Base-by-base conservation (phyloP, 176 grass and related monocot species). In the Oryza punctata region DNA sequence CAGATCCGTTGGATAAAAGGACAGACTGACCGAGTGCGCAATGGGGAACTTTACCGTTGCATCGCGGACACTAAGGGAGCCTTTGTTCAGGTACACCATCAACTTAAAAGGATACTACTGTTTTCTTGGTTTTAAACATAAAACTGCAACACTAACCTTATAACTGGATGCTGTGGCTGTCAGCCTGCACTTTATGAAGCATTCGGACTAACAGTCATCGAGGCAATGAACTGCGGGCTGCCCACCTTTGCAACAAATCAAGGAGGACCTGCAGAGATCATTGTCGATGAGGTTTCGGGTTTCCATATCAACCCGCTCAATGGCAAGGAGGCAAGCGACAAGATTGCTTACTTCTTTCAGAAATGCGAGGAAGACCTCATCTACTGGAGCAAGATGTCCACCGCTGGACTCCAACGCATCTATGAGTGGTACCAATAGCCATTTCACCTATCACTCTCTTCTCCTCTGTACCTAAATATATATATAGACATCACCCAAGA, bases 111-210 rank as follows among this genome's bases (percentile, higher is more conserved):
- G 50, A 54, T 54, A 47, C 16, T 54, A 54, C 7, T 57, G 3
- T 57, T 57, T 57, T 57, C 52, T 1, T 9, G 52, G 6, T 15
- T 6, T 57, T 8, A 57, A 57, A 57, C 52, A 57, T n/a, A 57
- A 57, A n/a, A 57, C 52, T n/a, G 52, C 19, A 54, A 57, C 52
- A n/a, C 52, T 57, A 57, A 57, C 52, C 52, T 57, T 57, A 57
- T 57, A 19, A 21, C 52, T 57, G 50, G 5, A 21, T 1, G 5
- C 50, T 54, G 49, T 16, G 16, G 19, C 15, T 54, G 18, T n/a
- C 87, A 99, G 96, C 96, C 96, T 85, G 96, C 96, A 63, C 72
- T 96, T 21, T 99, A 99, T 19, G 96, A 99, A 85, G 96, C 96
- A 71, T 99, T 99, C 35, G 96, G 96, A 24, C 73, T 99, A 47